phyloP scores from a whole-genome alignment of 1,139 yeast species.

The Suhomyces atakaporum region DNA sequence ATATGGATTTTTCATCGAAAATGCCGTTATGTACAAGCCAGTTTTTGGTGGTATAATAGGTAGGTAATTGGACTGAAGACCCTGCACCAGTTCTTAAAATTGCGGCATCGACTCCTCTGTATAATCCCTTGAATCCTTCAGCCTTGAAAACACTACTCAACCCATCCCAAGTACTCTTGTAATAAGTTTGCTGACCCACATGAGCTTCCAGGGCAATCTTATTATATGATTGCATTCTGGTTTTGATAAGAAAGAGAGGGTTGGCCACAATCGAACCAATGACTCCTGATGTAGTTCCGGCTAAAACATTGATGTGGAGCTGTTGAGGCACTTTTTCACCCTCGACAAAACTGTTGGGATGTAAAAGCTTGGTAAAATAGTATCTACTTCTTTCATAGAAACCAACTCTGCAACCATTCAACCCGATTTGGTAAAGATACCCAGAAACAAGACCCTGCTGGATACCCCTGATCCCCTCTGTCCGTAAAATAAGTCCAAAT shows the following conservation, averaged over 20 bases:
- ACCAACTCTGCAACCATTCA: slow-evolving; percentile 93
- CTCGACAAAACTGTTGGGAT: slow-evolving; percentile 49
- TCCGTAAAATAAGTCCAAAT: slow-evolving; percentile 64
- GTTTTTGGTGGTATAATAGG: slow-evolving; percentile 76
- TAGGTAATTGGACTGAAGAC: slow-evolving; percentile 93
- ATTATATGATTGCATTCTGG: slow-evolving; percentile 93
- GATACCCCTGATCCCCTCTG: slow-evolving; percentile 84
- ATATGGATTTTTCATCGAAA: slow-evolving; percentile 62
- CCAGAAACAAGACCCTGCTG: slow-evolving; percentile 88
- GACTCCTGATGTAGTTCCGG: slow-evolving; percentile 85
- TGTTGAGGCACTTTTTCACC: slow-evolving; percentile 52
- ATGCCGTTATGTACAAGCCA: slow-evolving; percentile 48
- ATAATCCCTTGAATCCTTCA: slow-evolving; percentile 80
- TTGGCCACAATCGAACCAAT: slow-evolving; percentile 90
- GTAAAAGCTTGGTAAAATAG: slow-evolving; percentile 54
- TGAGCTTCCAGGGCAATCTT: slow-evolving; percentile 27
- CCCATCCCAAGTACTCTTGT: slow-evolving; percentile 70
- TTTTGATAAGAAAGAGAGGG: slow-evolving; percentile 88
- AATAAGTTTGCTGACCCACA: slow-evolving; percentile 94
- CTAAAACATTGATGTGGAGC: slow-evolving; percentile 65
- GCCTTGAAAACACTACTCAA: slow-evolving; percentile 56
- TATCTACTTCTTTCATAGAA: slow-evolving; percentile 86
- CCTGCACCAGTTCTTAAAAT: slow-evolving; percentile 93
- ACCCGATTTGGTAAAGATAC: slow-evolving; percentile 82
- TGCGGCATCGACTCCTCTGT: slow-evolving; percentile 94